A percentile compares a stretch with the other conserved stretches of the same genome.
Conservation (phyloP, 1,139 yeast species). For the Meyerozyma athensensis region DNA sequence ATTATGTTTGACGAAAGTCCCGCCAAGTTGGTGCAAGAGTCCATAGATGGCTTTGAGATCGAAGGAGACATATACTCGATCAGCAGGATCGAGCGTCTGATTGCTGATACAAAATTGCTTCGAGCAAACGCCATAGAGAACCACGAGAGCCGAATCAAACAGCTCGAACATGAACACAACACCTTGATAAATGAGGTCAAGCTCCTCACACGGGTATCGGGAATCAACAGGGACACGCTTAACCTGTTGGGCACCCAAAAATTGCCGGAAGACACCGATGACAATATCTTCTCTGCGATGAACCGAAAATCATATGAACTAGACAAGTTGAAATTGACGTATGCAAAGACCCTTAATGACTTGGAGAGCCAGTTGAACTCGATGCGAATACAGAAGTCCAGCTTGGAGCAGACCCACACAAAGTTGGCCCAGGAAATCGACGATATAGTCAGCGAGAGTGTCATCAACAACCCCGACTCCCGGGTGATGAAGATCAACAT, state of each 20-base stretch:
- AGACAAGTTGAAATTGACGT: slow-evolving; percentile 47
- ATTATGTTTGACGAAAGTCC: slow-evolving; percentile 12
- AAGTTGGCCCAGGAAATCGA: slow-evolving; percentile 20
- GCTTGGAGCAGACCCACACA: slow-evolving; percentile 29
- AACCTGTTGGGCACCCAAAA: neutral
- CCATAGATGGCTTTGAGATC: slow-evolving; percentile 12
- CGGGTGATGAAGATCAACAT: slow-evolving; percentile 39
- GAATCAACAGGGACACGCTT: slow-evolving; percentile 1
- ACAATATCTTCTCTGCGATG: slow-evolving; percentile 25
- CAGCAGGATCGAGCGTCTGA: slow-evolving; percentile 8
- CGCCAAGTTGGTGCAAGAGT: slow-evolving; percentile 9
- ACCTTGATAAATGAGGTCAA: neutral
- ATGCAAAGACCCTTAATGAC: slow-evolving; percentile 56
- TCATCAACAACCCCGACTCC: slow-evolving; percentile 26
- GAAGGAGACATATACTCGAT: slow-evolving; percentile 11
- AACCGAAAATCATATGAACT: slow-evolving; percentile 28
- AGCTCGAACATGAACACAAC: slow-evolving; percentile 2
- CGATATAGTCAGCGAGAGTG: slow-evolving; percentile 20
- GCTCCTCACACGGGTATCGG: slow-evolving; percentile 2
- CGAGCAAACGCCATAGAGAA: slow-evolving; percentile 5
- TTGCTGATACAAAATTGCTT: slow-evolving; percentile 7
- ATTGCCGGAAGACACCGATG: slow-evolving; percentile 8
- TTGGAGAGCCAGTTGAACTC: slow-evolving; percentile 49
- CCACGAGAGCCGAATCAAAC: slow-evolving; percentile 1
- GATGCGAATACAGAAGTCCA: slow-evolving; percentile 39